phyloP scores from a whole-genome alignment of 768 basidiomycete genomes.

The Gyrodon lividus region DNA sequence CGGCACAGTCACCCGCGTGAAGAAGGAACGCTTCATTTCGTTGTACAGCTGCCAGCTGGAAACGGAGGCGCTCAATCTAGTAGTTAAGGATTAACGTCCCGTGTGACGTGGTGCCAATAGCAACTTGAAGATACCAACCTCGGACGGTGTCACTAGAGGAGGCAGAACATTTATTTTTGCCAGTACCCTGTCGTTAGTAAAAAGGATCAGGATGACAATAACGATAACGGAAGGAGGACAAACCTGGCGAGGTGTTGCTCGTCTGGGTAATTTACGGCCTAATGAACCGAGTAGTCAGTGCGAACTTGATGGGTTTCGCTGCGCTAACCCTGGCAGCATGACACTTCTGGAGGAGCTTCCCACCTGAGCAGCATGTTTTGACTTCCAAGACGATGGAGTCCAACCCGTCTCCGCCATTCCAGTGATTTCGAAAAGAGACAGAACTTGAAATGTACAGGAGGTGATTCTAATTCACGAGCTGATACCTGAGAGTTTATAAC shows the following conservation, averaged over 20 bases:
- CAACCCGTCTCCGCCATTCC: constrained; percentile 38
- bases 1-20: constrained; percentile 98
- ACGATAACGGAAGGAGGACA: constrained; percentile 14
- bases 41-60: constrained; percentile 79
- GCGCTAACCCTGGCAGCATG: background rate
- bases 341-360: constrained; percentile 9
- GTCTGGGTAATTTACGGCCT: constrained; percentile 77
- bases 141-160: constrained; percentile 88
- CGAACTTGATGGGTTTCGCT: too few relatives aligned
- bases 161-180: constrained; percentile 75
- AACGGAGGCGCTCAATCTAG: constrained; percentile 80
- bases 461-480: too few relatives aligned
- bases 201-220: background rate
- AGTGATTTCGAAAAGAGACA: constrained; percentile 8
- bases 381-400: constrained; percentile 79
- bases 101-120: constrained; percentile 5
- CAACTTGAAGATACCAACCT: constrained; percentile 63
- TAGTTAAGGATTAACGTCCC: constrained; percentile 26
- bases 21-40: constrained; percentile 88
- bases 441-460: background rate
- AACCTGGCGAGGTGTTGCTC: constrained; percentile 56
- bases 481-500: background rate
- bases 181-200: constrained; percentile 60
- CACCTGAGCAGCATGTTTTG: constrained; percentile 75
- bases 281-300: constrained; percentile 1